Base-by-base conservation (phyloP, 306 rosid species). In the Citrullus colocynthis region DNA sequence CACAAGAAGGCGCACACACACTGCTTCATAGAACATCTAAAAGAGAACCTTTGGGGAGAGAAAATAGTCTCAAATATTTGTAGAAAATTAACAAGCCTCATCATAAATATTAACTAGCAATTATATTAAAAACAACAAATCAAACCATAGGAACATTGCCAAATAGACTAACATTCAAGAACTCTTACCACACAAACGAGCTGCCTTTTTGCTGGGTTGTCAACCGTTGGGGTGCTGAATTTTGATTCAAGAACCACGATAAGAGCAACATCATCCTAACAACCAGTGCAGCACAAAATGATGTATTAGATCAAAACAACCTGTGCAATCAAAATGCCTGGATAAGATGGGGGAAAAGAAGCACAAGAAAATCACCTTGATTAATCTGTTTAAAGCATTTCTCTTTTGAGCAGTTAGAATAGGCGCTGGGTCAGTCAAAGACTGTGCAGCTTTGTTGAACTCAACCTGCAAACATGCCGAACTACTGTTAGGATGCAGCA, bases 381-480 rank as follows among this genome's bases (percentile, higher is more conserved):
- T 96, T 78, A 96, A 84, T 78, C 98, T 86, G 83, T 85, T 91
- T 87, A 96, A 85, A 20, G 99, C 99, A 80, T 82, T 88, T 86
- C 93, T 92, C 90, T 88, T 96, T 87, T 92, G 99, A 28, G 86
- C 82, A 69, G 93, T 87, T 77, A 92, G 93, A 81, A 92, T 88
- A 86, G 87, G 89, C 37, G 98, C 59, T 17, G 78, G 93, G 39
- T 96, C 99, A 5, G 97, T 92, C 81, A 93, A 89, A 59, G 99
- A 92, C 79, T 92, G 99, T 14, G 99, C 99, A 86, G 98, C 98
- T 86, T 92, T 92, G 69, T 96, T 92, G 76, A 96, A 96, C 79
- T 92, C 99, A 85, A 96, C 99, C 99, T 96, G 93, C 84, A 88
- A 21, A 78, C 80, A 80, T 74, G 77, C 76, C 71, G 20, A 79